Conservation (phyloP, 164 flowering plant genomes). For the Sedum album region DNA sequence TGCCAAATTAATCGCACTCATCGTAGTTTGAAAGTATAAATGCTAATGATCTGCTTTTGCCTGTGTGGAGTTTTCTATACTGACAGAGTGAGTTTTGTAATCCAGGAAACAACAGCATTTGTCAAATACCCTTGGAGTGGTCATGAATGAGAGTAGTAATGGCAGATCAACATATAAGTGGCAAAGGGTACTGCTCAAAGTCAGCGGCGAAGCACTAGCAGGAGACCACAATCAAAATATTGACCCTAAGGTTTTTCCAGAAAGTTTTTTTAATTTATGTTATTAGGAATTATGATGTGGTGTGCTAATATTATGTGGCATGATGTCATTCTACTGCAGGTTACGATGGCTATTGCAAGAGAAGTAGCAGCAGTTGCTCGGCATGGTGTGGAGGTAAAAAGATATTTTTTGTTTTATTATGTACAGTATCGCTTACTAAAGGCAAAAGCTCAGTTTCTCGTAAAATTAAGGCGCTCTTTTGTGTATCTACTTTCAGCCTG, state of each 20-base stretch:
- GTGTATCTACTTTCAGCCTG: background rate
- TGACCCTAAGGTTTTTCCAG: conserved; percentile 70
- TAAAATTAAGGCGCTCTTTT: background rate
- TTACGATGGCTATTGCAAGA: conserved; percentile 92
- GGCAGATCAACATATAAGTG: conserved; percentile 52
- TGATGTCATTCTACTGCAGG: conserved; percentile 22
- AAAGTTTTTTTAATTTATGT: background rate
- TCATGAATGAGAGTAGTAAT: conserved; percentile 8
- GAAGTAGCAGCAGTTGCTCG: conserved; percentile 94
- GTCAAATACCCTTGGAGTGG: too few relatives aligned
- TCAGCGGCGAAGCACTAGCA: conserved; percentile 97
- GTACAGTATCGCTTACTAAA: too few relatives aligned
- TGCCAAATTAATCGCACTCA: too few relatives aligned
- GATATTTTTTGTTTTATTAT: background rate
- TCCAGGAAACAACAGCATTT: too few relatives aligned
- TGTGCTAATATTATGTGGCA: background rate
- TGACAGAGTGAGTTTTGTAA: too few relatives aligned
- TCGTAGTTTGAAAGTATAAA: too few relatives aligned
- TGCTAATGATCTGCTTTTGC: too few relatives aligned
- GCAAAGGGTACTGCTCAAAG: conserved; percentile 95
- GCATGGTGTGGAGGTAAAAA: conserved; percentile 77
- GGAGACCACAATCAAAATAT: conserved; percentile 82
- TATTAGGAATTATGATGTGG: background rate
- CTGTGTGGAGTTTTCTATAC: too few relatives aligned
- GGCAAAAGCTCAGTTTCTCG: background rate